Evolutionary conservation across 208 protist genomes (phyloP), one percentile per base, ranked within the genome.

Genomic region (Phytomonas sp.): DNA sequence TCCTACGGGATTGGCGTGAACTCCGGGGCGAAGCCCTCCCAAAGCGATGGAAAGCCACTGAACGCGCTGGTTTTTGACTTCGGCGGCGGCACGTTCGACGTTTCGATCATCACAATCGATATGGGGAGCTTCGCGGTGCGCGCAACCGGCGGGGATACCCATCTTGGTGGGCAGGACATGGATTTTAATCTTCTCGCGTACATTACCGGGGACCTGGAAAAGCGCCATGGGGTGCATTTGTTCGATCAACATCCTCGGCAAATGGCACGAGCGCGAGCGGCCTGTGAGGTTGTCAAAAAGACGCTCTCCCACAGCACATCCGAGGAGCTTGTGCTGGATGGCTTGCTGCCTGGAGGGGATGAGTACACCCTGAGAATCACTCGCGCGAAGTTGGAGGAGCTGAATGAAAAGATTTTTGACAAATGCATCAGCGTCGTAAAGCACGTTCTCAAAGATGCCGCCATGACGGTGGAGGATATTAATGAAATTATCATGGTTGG

Each of bases 51-150:
- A 49, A 79, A 94, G 94, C 60, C 77, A 10, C 75, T 68, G 56
- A 81, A 85, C 90, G 91, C 99, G 32, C 84, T 99, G 8, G 97
- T 99, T 5, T 99, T 98, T 74, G 98, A 99, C 88, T 87, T 99
- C 32, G 98, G 98, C 71, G 98, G 98, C 70, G 98, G 98, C 74
- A 99, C 98, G 10, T 99, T 99, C 66, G 98, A 99, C 90, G 98
- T 99, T 6, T 99, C 98, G 19, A 71, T 99, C 32, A 93, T 99
- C 60, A 93, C 93, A 45, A 98, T 99, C 67, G 97, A 99, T 66
- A 77, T 87, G 67, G 97, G 97, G 65, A 93, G 98, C 56, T 99
- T 99, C 73, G 97, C 99, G 70, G 98, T 99, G 33, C 91, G 98
- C 67, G 91, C 98, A 45, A 99, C 98, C 33, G 94, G 93, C 64